These are phyloP conservation scores for Blastobotrys peoriensis DNA, from an alignment of 805 yeast genomes.

Conservation along the genomic window DNA sequence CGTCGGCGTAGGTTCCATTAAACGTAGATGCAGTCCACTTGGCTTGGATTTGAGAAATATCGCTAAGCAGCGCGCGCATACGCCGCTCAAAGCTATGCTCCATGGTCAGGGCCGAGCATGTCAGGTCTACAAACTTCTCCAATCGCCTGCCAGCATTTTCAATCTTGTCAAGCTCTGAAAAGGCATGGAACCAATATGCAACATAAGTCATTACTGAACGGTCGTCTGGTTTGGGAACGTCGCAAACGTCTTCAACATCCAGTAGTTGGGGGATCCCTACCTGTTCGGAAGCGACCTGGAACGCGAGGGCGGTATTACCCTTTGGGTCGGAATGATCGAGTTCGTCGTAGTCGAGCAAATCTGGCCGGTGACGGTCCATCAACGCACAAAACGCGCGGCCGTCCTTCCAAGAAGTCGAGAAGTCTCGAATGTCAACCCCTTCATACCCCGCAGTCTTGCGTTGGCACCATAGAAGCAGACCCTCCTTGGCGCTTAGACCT, in stretches of 20 bases:
- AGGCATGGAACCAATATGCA: slow-evolving; percentile 52
- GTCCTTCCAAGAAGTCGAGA: slow-evolving; percentile 50
- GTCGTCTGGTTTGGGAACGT: slow-evolving; percentile 49
- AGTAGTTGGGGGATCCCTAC: slow-evolving; percentile 48
- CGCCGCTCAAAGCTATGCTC: slow-evolving; percentile 31
- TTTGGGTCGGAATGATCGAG: slow-evolving; percentile 27
- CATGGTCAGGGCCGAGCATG: slow-evolving; percentile 28
- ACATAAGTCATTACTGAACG: slow-evolving; percentile 52
- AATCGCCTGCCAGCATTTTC: slow-evolving; percentile 35
- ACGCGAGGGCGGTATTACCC: slow-evolving; percentile 33
- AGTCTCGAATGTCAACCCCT: slow-evolving; percentile 40
- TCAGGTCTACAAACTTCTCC: slow-evolving; percentile 33
- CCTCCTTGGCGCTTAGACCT: slow-evolving; percentile 37
- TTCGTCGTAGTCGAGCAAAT: slow-evolving; percentile 32
- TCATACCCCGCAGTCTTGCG: slow-evolving; percentile 35
- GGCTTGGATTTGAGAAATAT: slow-evolving; percentile 18
- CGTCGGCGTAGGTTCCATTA: slow-evolving; percentile 25
- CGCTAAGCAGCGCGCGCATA: slow-evolving; percentile 24
- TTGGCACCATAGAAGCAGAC: slow-evolving; percentile 51
- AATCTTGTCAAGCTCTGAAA: slow-evolving; percentile 32
- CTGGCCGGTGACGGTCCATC: slow-evolving; percentile 38
- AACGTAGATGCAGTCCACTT: slow-evolving; percentile 27
- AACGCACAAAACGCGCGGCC: slow-evolving; percentile 46
- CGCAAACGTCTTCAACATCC: slow-evolving; percentile 48
- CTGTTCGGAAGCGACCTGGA: slow-evolving; percentile 38